Evolutionary conservation across 495 filamentous ascomycete species (phyloP), one percentile per base, ranked within the genome.

Genomic region (Choiromyces venosus): DNA sequence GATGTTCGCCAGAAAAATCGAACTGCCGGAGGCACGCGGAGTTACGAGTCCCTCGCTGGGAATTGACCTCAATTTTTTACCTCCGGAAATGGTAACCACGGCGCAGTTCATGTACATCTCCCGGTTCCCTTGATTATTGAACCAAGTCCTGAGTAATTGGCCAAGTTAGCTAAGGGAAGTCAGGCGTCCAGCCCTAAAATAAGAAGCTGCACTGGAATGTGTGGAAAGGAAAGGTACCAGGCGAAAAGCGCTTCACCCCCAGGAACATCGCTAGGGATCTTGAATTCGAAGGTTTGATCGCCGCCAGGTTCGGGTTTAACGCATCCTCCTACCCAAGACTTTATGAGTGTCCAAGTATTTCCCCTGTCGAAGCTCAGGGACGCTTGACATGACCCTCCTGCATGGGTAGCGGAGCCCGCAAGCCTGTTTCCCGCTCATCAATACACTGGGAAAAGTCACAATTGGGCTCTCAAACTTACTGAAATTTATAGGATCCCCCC

Each of bases 61-160:
- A 42, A 61, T 61, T 12, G 67, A 65, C 7, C 37, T 46, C 39
- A 80, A 78, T 39, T 71, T 75, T 35, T 77, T 73, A 36, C 83
- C 83, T 37, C 81, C 79, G 67, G 76, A 82, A 78, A 91, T 88
- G 67, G 82, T 85, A 73, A 91, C 85, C 64, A 83, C 76, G 38
- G 88, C 88, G 76, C 89, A 91, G 75, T 89, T 87, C 88, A 88
- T 88, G 83, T 91, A 91, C 79, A 87, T 87, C 79, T 91, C 89
- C 38, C 89, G 85, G 81, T 91, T 91, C 33, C 89, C 90, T 67
- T 87, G 82, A 40, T 86, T 79, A 83, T 91, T 91, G 82, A 86
- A 86, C 85, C 85, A 86, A 12, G 73, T 77, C 80, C 75, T 76
- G 38, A 89, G 4, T 84, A 83, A 56, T 88, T 82, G 2, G 83